These are phyloP conservation scores for Monosiga brevicollis DNA, from an alignment of 78 protist species.

Conservation along the genomic window DNA sequence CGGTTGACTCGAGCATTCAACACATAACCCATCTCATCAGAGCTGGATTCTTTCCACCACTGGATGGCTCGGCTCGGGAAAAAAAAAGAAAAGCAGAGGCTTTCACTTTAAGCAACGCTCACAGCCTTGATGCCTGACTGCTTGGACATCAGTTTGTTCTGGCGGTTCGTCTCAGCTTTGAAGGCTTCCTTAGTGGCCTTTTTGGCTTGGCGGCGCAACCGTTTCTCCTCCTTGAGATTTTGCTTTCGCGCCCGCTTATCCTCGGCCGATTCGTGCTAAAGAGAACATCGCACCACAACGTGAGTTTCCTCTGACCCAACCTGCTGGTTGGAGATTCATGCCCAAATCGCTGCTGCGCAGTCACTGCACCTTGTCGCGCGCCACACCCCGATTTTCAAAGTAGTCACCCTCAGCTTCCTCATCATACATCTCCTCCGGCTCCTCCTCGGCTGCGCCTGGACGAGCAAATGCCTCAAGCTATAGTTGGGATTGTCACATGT, in stretches of 20 bases:
- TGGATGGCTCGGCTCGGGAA: too few relatives aligned
- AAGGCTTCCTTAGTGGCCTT: conserved; percentile 3
- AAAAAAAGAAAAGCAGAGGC: too few relatives aligned
- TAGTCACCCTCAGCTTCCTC: too few relatives aligned
- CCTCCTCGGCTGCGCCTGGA: background rate
- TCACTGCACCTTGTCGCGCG: background rate
- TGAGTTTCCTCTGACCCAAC: background rate
- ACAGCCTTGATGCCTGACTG: too few relatives aligned
- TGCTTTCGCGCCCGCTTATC: conserved; percentile 13
- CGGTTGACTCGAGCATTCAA: too few relatives aligned
- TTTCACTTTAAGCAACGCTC: too few relatives aligned
- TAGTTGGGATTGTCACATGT: background rate
- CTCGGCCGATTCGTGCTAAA: background rate
- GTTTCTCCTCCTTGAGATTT: background rate
- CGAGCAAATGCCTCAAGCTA: background rate
- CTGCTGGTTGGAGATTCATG: background rate
- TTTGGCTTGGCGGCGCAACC: conserved; percentile 1
- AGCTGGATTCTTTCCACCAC: too few relatives aligned
- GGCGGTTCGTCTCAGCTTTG: background rate
- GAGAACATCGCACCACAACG: background rate
- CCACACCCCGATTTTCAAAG: background rate
- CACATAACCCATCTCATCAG: too few relatives aligned
- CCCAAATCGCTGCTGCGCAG: background rate
- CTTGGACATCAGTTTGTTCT: background rate
- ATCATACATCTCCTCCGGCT: too few relatives aligned